Percentiles rank a stretch among this genome's conserved stretches.
Conservation (phyloP, 2,329 filamentous ascomycete species). For the Thielaviopsis cerberus region DNA sequence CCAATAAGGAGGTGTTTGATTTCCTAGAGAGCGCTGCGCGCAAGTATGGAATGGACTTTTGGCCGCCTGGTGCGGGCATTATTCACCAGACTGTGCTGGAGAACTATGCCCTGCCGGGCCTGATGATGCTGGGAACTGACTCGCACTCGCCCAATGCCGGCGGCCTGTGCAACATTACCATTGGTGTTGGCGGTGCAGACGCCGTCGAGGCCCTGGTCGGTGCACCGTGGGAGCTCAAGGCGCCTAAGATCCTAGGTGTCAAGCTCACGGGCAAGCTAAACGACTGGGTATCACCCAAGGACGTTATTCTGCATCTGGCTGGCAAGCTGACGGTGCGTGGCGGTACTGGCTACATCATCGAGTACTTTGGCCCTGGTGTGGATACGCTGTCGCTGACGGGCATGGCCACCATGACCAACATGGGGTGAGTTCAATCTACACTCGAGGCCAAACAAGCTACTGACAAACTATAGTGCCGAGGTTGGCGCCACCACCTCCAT, state of each 20-base stretch:
- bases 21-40: conserved; percentile 84
- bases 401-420: conserved; percentile 82
- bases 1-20: conserved; percentile 94
- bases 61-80: conserved; percentile 83
- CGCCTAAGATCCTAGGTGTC: conserved; percentile 76
- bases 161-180: conserved; percentile 79
- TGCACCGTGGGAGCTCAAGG: conserved; percentile 93
- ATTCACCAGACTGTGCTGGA: conserved; percentile 96
- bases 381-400: conserved; percentile 78
- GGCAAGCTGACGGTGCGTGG: conserved; percentile 82
- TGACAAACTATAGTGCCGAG: conserved; percentile 31
- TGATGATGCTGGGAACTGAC: conserved; percentile 98
- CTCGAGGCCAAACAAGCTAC: neutral
- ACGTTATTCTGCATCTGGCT: conserved; percentile 78
- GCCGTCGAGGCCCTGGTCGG: conserved; percentile 92
- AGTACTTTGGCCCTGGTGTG: conserved; percentile 83
- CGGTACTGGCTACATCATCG: conserved; percentile 84
- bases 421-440: conserved; percentile 32
- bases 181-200: conserved; percentile 92
- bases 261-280: conserved; percentile 64
- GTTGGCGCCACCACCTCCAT: conserved; percentile 89
- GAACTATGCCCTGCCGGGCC: conserved; percentile 88
- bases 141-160: conserved; percentile 97
- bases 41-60: conserved; percentile 89
- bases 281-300: conserved; percentile 89